Percentiles rank a stretch among this genome's conserved stretches.
phyloP scores from a whole-genome alignment of 1,139 yeast genomes.

The Taphrina betulina region DNA sequence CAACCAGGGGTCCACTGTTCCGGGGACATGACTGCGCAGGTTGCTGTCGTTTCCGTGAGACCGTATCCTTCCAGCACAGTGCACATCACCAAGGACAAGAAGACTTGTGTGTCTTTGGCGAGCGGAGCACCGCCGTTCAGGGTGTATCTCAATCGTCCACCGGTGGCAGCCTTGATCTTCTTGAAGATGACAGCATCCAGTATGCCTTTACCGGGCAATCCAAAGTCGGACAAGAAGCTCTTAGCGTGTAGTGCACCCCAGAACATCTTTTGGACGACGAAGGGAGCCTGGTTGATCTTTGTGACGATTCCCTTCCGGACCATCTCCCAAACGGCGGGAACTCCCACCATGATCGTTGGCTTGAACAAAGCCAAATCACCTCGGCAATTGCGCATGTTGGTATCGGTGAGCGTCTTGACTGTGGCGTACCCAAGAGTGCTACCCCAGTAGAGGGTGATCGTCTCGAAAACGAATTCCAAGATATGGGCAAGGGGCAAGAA shows the following conservation, averaged over 20 bases:
- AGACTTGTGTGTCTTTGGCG: conserved; percentile 79
- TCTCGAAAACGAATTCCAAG: conserved; percentile 86
- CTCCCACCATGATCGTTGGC: conserved; percentile 97
- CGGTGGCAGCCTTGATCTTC: conserved; percentile 90
- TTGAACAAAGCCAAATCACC: conserved; percentile 85
- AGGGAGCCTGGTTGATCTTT: conserved; percentile 68
- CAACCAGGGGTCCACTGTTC: conserved; percentile 66
- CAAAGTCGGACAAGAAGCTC: conserved; percentile 57
- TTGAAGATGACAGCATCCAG: conserved; percentile 72
- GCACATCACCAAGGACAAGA: conserved; percentile 71
- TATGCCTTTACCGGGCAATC: conserved; percentile 69
- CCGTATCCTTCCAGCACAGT: conserved; percentile 97
- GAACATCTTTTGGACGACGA: conserved; percentile 71
- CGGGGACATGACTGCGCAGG: conserved; percentile 69
- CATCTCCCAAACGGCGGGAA: conserved; percentile 98
- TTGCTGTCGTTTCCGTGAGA: conserved; percentile 93
- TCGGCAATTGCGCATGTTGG: conserved; percentile 75
- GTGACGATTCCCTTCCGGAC: conserved; percentile 87
- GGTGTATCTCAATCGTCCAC: conserved; percentile 73
- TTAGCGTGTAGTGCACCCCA: conserved; percentile 87
- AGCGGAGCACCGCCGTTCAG: conserved; percentile 96
- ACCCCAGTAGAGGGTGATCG: conserved; percentile 84
- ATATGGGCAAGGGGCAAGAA: conserved; percentile 96
- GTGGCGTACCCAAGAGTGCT: conserved; percentile 83
- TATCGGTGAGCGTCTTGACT: conserved; percentile 85